These are phyloP conservation scores for Irpex lacteus DNA, from an alignment of 1,284 basidiomycete species.

Conservation along the genomic window DNA sequence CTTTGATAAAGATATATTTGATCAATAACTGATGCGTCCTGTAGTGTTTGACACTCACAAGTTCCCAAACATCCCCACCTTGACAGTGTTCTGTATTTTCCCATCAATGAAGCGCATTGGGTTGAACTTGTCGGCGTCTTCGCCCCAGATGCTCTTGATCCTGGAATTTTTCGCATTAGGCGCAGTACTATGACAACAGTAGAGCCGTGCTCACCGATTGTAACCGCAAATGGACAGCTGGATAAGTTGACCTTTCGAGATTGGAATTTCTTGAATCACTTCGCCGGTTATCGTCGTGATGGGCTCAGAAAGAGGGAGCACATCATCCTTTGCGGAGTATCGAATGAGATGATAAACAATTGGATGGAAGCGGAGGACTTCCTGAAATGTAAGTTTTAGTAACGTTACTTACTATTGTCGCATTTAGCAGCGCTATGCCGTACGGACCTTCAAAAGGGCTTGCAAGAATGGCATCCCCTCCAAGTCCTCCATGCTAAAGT, in stretches of 20 bases:
- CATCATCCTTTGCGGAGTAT: conserved; percentile 30
- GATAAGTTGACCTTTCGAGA: conserved; percentile 5
- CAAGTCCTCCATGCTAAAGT: conserved; percentile 28
- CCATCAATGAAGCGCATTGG: conserved; percentile 46
- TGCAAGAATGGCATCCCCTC: conserved; percentile 26
- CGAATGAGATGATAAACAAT: conserved; percentile 8
- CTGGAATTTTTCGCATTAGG: conserved; percentile 13
- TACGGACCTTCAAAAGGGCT: conserved; percentile 15
- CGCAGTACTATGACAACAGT: neutral
- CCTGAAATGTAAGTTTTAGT: conserved; percentile 21
- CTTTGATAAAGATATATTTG: neutral
- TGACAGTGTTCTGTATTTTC: conserved; percentile 33
- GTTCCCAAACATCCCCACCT: conserved; percentile 49
- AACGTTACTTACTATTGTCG: too few relatives aligned
- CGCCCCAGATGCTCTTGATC: conserved; percentile 40
- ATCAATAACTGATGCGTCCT: neutral
- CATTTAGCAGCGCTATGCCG: conserved; percentile 13
- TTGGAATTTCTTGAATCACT: conserved; percentile 29
- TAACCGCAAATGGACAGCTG: conserved; percentile 9
- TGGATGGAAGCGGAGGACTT: conserved; percentile 18
- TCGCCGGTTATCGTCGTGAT: conserved; percentile 31
- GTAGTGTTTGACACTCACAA: conserved; percentile 35
- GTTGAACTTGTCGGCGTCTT: conserved; percentile 48
- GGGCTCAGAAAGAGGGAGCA: conserved; percentile 40
- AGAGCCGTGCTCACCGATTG: conserved; percentile 4